Percentiles rank a stretch among this genome's conserved stretches.
Conservation (phyloP, 1,284 basidiomycete genomes). For the Earliella scabrosa region DNA sequence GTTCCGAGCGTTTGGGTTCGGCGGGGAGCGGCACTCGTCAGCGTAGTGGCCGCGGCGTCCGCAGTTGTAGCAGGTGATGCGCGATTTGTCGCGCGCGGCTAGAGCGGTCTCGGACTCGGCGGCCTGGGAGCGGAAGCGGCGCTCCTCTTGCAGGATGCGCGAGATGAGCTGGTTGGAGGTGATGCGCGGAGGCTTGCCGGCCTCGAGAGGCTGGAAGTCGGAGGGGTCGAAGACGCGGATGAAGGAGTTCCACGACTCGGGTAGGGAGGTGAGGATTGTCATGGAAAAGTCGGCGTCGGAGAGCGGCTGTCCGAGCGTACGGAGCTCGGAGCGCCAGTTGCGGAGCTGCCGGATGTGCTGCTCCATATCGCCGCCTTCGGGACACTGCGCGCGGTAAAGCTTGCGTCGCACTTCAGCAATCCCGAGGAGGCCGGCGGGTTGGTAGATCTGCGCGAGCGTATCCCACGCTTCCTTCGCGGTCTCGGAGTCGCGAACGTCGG, state of each 20-base stretch:
- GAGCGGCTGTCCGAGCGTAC: neutral
- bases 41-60: constrained; percentile 6
- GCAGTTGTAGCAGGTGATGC: constrained; percentile 6
- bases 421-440: constrained; percentile 7
- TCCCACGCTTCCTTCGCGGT: constrained; percentile 23
- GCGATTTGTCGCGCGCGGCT: neutral
- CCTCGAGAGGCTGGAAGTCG: constrained; percentile 8
- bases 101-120: constrained; percentile 10
- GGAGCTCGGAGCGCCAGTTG: neutral
- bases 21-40: too few species aligned
- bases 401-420: constrained; percentile 7
- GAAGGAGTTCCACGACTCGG: constrained; percentile 42
- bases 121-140: neutral
- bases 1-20: neutral
- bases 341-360: constrained; percentile 12
- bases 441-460: constrained; percentile 12
- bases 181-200: constrained; percentile 1
- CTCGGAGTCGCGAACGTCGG: constrained; percentile 2
- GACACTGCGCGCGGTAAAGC: constrained; percentile 12
- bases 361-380: constrained; percentile 18
- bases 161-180: constrained; percentile 34
- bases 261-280: constrained; percentile 40
- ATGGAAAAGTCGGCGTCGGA: constrained; percentile 20
- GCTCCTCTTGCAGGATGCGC: constrained; percentile 37
- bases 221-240: constrained; percentile 31